Conservation (phyloP, 208 protist genomes). For the Plasmodiophora brassicae region DNA sequence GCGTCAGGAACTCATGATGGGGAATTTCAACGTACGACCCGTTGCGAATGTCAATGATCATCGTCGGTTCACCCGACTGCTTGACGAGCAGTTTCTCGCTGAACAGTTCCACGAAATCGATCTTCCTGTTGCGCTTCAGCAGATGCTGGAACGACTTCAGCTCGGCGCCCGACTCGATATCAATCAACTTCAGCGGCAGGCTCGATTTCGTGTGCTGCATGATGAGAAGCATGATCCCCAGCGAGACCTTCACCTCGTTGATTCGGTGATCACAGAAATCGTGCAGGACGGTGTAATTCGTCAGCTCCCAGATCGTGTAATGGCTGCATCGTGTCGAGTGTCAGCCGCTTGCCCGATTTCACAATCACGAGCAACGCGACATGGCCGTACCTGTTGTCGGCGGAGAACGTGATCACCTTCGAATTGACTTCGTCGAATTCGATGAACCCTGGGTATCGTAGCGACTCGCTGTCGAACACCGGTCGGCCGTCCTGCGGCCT, state of each 20-base stretch:
- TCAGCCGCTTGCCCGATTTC: neutral
- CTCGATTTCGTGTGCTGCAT: neutral
- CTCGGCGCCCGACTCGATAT: neutral
- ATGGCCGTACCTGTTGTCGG: neutral
- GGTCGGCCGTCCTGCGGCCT: neutral
- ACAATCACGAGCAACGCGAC: neutral
- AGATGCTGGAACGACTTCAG: slow-evolving; percentile 48
- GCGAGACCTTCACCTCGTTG: slow-evolving; percentile 38
- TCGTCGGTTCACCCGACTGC: slow-evolving; percentile 43
- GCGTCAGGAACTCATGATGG: slow-evolving; percentile 25
- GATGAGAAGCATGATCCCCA: slow-evolving; percentile 48
- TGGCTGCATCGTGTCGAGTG: neutral
- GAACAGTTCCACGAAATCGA: slow-evolving; percentile 57
- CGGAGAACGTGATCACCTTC: slow-evolving; percentile 50
- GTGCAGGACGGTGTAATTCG: slow-evolving; percentile 40
- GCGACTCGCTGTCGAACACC: slow-evolving; percentile 47
- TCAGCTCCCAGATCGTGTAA: slow-evolving; percentile 48
- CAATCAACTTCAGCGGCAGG: slow-evolving; percentile 47
- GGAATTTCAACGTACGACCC: neutral
- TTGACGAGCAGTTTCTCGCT: slow-evolving; percentile 58
- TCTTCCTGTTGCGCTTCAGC: slow-evolving; percentile 40
- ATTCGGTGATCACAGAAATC: slow-evolving; percentile 34
- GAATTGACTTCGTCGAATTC: slow-evolving; percentile 56
- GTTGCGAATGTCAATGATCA: slow-evolving; percentile 45
- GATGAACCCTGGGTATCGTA: slow-evolving; percentile 45